phyloP scores from a whole-genome alignment of 1,284 basidiomycete genomes.

The Ceratobasidium papillatum region DNA sequence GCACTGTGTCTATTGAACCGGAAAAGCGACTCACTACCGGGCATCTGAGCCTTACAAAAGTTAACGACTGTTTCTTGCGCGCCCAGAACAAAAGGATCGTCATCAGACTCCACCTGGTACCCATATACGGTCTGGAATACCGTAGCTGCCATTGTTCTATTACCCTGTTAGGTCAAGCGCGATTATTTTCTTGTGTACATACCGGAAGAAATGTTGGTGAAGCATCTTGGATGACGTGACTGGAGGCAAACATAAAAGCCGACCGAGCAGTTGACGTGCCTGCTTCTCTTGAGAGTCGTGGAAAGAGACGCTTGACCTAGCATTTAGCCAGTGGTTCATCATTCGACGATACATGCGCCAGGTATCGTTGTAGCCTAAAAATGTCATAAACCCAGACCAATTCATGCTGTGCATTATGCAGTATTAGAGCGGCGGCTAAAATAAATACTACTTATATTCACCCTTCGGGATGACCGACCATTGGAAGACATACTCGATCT shows the following conservation, averaged over 20 bases:
- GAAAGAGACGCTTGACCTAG: not conserved
- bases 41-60: not conserved
- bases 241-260: not conserved
- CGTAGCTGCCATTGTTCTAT: constrained; percentile 5
- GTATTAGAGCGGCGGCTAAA: not conserved
- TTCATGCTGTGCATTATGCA: not conserved
- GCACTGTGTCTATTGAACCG: not conserved
- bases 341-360: constrained; percentile 12
- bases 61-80: not conserved
- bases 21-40: not conserved
- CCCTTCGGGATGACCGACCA: too few species aligned
- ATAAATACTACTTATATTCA: not conserved
- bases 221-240: not conserved
- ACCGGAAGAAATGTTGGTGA: not conserved
- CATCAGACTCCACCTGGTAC: not conserved
- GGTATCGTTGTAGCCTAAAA: not conserved
- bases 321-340: constrained; percentile 26
- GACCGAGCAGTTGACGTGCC: not conserved
- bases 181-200: not conserved
- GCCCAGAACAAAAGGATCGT: not conserved
- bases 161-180: not conserved
- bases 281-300: not conserved
- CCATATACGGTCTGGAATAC: constrained; percentile 15
- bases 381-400: not conserved
- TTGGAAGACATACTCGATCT: not conserved